Percentiles rank a stretch among this genome's conserved stretches.
phyloP scores from a whole-genome alignment of 352 stramenopile species.

The Poterioochromonas sp. region DNA sequence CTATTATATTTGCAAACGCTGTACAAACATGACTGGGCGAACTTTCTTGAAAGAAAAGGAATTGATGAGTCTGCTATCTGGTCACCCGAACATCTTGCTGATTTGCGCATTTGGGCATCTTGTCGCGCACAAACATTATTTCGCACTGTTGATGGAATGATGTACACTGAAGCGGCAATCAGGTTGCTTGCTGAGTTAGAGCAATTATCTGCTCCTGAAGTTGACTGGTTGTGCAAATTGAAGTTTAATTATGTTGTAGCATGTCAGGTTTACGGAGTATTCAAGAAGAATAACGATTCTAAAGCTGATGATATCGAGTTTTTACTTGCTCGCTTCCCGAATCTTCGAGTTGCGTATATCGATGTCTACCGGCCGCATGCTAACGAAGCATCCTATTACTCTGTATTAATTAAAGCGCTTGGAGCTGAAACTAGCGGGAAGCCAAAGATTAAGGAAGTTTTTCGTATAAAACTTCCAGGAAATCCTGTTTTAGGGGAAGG shows the following conservation, averaged over 20 bases:
- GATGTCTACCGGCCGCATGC: slow-evolving; percentile 50
- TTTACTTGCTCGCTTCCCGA: slow-evolving; percentile 82
- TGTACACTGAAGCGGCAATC: slow-evolving; percentile 96
- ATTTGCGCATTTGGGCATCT: slow-evolving; percentile 92
- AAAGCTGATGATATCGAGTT: slow-evolving; percentile 98
- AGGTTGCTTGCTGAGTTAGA: slow-evolving; percentile 92
- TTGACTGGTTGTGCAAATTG: slow-evolving; percentile 91
- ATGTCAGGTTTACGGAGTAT: slow-evolving; percentile 94
- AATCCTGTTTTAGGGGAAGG: slow-evolving; percentile 96
- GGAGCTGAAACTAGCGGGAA: slow-evolving; percentile 48
- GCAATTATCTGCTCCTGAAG: slow-evolving; percentile 60
- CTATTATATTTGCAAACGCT: slow-evolving; percentile 95
- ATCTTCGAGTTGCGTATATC: slow-evolving; percentile 95
- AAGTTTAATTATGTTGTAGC: slow-evolving; percentile 98
- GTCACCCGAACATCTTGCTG: slow-evolving; percentile 60
- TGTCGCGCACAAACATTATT: slow-evolving; percentile 91
- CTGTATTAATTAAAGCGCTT: slow-evolving; percentile 85
- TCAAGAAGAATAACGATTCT: slow-evolving; percentile 95
- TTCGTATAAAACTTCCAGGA: slow-evolving; percentile 89
- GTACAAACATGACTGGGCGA: slow-evolving; percentile 95
- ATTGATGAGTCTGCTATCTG: slow-evolving; percentile 73
- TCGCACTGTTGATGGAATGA: slow-evolving; percentile 95
- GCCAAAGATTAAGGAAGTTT: slow-evolving; percentile 78
- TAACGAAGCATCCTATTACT: slow-evolving; percentile 90
- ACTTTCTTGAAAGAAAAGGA: slow-evolving; percentile 90